A percentile compares a stretch with the other conserved stretches of the same genome.
These are phyloP conservation scores for Rutidosis leptorrhynchoides DNA, from an alignment of 129 eudicot species.

Conservation along the genomic window DNA sequence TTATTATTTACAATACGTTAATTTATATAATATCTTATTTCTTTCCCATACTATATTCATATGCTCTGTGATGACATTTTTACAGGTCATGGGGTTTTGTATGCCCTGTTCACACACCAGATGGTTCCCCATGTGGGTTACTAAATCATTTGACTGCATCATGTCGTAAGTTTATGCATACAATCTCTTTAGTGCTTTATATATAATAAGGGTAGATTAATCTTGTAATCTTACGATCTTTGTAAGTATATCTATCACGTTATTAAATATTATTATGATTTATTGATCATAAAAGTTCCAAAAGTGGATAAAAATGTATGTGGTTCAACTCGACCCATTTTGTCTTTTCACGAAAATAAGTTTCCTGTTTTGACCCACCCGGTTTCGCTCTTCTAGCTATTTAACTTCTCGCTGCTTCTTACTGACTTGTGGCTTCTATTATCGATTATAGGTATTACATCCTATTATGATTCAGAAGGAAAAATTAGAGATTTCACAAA, in stretches of 20 bases:
- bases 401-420: conserved; percentile 12
- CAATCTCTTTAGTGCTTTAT: background rate
- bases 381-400: background rate
- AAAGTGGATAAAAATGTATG: conserved; percentile 6
- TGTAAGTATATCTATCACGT: background rate
- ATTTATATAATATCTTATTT: background rate
- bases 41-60: background rate
- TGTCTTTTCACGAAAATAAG: background rate
- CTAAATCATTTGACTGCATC: conserved; percentile 79
- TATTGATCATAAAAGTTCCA: background rate
- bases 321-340: background rate
- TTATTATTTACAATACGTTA: background rate
- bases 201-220: background rate
- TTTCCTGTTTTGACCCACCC: background rate
- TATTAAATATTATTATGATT: too few species aligned
- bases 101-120: conserved; percentile 99
- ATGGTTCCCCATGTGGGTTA: conserved; percentile 96
- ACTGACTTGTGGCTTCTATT: background rate
- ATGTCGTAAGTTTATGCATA: conserved; percentile 65
- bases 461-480: conserved; percentile 69
- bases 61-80: background rate
- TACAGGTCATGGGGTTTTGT: conserved; percentile 94
- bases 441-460: conserved; percentile 63
- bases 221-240: background rate
- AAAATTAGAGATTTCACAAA: conserved; percentile 59